A percentile compares a stretch with the other conserved stretches of the same genome.
These are phyloP conservation scores for Hypoxylon fragiforme DNA, from an alignment of 495 filamentous ascomycete genomes.

Conservation along the genomic window DNA sequence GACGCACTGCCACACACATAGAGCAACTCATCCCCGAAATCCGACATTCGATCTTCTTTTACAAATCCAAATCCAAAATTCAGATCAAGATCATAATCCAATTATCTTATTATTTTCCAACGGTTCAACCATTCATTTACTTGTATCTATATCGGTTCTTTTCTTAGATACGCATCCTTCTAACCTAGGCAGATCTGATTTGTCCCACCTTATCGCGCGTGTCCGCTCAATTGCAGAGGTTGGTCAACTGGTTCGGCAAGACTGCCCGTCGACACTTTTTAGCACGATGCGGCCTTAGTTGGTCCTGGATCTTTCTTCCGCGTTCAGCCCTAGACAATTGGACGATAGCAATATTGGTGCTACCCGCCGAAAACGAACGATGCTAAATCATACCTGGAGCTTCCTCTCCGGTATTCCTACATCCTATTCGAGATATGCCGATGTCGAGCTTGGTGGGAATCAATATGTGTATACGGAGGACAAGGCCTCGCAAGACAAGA, in stretches of 20 bases:
- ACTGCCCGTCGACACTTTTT: conserved; percentile 13
- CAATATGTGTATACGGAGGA: conserved; percentile 25
- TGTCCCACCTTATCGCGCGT: conserved; percentile 21
- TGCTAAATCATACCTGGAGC: conserved; percentile 35
- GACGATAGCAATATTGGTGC: conserved; percentile 12
- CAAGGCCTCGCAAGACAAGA: conserved; percentile 13
- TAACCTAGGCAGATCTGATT: neutral
- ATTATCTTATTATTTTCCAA: conserved; percentile 9
- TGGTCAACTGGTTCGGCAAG: conserved; percentile 4
- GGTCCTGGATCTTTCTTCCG: conserved; percentile 27
- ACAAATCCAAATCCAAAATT: no score
- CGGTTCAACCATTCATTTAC: conserved; percentile 5
- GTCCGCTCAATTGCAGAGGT: conserved; percentile 19
- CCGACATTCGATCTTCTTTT: conserved; percentile 35
- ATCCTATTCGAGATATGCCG: conserved; percentile 21
- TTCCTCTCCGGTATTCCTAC: conserved; percentile 20
- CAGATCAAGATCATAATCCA: no score
- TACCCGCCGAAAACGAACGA: conserved; percentile 33
- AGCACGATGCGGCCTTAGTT: conserved; percentile 38
- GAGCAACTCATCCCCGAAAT: conserved; percentile 18
- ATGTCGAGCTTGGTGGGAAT: conserved; percentile 18
- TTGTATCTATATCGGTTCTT: conserved; percentile 14
- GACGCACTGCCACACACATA: conserved; percentile 38
- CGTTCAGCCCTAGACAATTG: conserved; percentile 32
- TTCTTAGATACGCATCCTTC: neutral